Percentiles rank a stretch among this genome's conserved stretches.
Evolutionary conservation across 768 basidiomycete genomes (phyloP).

Genomic region (Trichaptum fuscoviolaceum): DNA sequence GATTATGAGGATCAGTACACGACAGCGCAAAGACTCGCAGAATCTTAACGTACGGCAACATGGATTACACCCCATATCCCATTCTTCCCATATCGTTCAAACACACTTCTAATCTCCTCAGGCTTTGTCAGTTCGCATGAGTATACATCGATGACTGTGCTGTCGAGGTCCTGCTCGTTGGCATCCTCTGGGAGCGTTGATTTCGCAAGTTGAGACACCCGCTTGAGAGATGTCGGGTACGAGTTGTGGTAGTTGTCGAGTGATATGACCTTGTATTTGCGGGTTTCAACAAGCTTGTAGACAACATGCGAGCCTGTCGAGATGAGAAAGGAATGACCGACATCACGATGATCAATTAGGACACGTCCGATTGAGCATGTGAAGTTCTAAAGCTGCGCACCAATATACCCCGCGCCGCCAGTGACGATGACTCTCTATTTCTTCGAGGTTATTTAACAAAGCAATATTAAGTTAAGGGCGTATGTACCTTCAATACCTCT

Average conservation of each 20-base stretch:
- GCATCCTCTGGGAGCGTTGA: constrained; percentile 63
- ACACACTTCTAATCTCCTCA: constrained; percentile 70
- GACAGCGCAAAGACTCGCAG: constrained; percentile 7
- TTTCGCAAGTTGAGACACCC: constrained; percentile 76
- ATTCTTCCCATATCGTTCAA: constrained; percentile 79
- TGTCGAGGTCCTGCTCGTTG: constrained; percentile 62
- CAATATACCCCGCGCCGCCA: constrained; percentile 89
- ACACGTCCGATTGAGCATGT: constrained; percentile 14
- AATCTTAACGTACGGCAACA: constrained; percentile 64
- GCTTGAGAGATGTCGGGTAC: constrained; percentile 62
- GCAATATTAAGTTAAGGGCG: not conserved
- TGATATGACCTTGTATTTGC: constrained; percentile 87
- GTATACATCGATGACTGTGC: constrained; percentile 65
- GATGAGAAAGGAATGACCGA: constrained; percentile 10
- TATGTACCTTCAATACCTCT: not conserved
- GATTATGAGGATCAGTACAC: constrained; percentile 6
- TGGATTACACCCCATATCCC: constrained; percentile 97
- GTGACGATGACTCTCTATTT: constrained; percentile 60
- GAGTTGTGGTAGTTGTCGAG: constrained; percentile 97
- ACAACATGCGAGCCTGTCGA: constrained; percentile 87
- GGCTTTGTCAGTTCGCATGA: constrained; percentile 70
- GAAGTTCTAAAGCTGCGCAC: constrained; percentile 31
- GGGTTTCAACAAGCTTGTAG: constrained; percentile 76
- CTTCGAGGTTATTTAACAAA: not conserved
- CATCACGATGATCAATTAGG: constrained; percentile 10